These are phyloP conservation scores for Fusarium nodosum DNA, from an alignment of 2,329 filamentous ascomycete genomes.

Conservation along the genomic window DNA sequence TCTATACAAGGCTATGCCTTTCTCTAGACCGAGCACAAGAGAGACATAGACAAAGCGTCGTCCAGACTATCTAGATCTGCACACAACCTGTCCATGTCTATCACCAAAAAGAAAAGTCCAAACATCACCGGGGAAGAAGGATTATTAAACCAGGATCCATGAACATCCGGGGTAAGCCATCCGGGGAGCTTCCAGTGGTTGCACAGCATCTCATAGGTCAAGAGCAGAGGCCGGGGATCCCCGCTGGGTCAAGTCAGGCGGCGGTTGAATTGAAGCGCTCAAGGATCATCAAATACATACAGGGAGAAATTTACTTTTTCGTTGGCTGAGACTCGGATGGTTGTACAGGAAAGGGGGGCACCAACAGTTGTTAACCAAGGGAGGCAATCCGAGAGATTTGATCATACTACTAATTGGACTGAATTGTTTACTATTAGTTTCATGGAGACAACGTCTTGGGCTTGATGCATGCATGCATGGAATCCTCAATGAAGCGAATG, in stretches of 20 bases:
- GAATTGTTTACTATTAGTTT: not conserved
- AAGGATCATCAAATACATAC: constrained; percentile 35
- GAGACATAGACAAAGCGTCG: not conserved
- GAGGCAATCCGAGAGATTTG: constrained; percentile 34
- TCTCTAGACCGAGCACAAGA: constrained; percentile 40
- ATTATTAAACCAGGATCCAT: constrained; percentile 16
- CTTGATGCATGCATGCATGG: constrained; percentile 16
- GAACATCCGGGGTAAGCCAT: constrained; percentile 46
- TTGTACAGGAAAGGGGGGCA: constrained; percentile 38
- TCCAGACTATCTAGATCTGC: not conserved
- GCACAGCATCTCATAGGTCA: constrained; percentile 33
- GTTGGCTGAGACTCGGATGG: constrained; percentile 34
- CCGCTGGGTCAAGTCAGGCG: constrained; percentile 44
- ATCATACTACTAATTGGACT: constrained; percentile 3
- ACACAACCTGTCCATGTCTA: not conserved
- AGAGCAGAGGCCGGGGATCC: constrained; percentile 24
- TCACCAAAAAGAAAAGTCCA: not conserved
- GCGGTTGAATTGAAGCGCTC: constrained; percentile 49
- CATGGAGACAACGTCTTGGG: not conserved
- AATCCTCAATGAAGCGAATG: constrained; percentile 11
- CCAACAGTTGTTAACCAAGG: constrained; percentile 27
- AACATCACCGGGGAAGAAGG: not conserved
- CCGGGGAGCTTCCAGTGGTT: constrained; percentile 32
- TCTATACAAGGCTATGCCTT: constrained; percentile 17
- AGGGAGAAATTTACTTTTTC: constrained; percentile 29